Evolutionary conservation across 2,329 filamentous ascomycete genomes (phyloP), one percentile per base, ranked within the genome.

Genomic region (Monosporascus sp.): DNA sequence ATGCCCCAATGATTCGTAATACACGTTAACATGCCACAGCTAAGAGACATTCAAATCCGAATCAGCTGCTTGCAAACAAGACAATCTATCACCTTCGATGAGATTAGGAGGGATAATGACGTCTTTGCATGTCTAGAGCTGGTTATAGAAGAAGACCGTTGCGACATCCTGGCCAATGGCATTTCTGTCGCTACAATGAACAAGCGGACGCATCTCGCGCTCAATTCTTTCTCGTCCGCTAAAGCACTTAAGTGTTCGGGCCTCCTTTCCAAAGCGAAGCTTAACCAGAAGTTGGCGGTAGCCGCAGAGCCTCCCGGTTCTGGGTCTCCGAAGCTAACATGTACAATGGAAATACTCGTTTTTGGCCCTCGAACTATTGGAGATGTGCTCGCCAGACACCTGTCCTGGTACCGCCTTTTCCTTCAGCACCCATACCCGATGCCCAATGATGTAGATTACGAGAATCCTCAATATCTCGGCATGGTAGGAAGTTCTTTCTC

Each of bases 381-480:
- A 7, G 24, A 45, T 20, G 41, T 54, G 17, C 49, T 54, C 2
- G 58, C 56, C 5, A 58, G 53, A 37, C 51, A 53, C 5, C 48
- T 60, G 5, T 49, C 51, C 6, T 48, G 27, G 11, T 52, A 46
- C 48, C 55, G 43, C 31, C 48, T 61, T 2, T 61, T 60, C 44
- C 50, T 61, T 3, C 58, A 62, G 41, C 57, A 56, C n/a, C 60
- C 60, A 11, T 26, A 53, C 11, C 54, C 50, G 8, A 35, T 57
- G 17, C 56, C 54, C 1, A 35, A 38, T 14, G 38, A 41, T 35
- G 46, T 51, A 16, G 27, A 49, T 37, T 62, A 62, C 41, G 52
- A 54, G 17, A 62, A 62, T 26, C 60, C 60, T 8, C 60, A 62
- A 22, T 62, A 59, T 52, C 53, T 62, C 17, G 38, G 27, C 26